Conservation (phyloP, 2,329 filamentous ascomycete species). For the Grosmannia huntii region DNA sequence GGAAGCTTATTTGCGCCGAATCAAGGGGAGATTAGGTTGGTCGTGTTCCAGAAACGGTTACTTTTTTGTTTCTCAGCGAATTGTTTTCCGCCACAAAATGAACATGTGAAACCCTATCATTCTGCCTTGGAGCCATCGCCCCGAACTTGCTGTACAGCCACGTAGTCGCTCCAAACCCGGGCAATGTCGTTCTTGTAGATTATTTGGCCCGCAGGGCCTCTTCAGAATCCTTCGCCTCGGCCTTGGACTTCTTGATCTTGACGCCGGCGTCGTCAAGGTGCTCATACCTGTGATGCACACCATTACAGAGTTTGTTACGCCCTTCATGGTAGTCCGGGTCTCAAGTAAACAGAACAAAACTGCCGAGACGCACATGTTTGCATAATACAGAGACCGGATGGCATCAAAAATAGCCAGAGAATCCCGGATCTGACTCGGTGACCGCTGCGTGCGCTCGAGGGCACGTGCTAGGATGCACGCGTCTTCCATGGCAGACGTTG, state of each 20-base stretch:
- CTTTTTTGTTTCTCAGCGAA: not conserved
- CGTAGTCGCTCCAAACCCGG: not conserved
- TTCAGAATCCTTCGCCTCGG: not conserved
- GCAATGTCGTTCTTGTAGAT: conserved; percentile 1
- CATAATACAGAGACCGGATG: not conserved
- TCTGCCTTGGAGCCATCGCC: not conserved
- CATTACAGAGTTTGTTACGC: not conserved
- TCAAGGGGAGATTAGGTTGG: not conserved
- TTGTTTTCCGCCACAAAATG: not conserved
- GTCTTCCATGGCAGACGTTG: conserved; percentile 1
- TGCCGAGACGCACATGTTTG: not conserved
- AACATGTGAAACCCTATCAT: not conserved
- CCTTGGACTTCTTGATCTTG: not conserved
- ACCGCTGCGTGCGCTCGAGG: not conserved
- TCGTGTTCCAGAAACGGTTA: not conserved
- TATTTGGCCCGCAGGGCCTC: not conserved
- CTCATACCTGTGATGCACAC: not conserved
- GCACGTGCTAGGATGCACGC: not conserved
- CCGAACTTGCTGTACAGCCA: not conserved
- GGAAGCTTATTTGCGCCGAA: not conserved
- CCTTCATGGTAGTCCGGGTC: not conserved
- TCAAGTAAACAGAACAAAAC: not conserved
- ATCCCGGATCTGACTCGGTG: not conserved
- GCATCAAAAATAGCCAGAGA: not conserved
- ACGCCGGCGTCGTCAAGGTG: not conserved